A percentile compares a stretch with the other conserved stretches of the same genome.
These are phyloP conservation scores for Zalaria sp. DNA, from an alignment of 2,329 filamentous ascomycete genomes.

Conservation along the genomic window DNA sequence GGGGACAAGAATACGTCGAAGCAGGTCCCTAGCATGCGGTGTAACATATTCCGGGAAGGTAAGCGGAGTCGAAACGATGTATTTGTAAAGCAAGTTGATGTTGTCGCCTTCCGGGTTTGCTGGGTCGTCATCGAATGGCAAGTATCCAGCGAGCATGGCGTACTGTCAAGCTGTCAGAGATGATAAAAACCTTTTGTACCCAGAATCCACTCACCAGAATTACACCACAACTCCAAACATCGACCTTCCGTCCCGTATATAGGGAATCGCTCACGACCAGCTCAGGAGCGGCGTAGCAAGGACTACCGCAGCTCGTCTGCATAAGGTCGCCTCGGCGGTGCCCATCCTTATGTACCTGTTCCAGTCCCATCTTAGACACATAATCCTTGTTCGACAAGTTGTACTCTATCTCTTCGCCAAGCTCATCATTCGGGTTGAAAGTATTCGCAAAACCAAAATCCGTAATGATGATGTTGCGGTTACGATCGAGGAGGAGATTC, in stretches of 20 bases:
- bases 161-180: slow-evolving; percentile 47
- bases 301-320: slow-evolving; percentile 97
- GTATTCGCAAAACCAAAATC: slow-evolving; percentile 99
- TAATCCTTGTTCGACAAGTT: slow-evolving; percentile 77
- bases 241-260: slow-evolving; percentile 94
- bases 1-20: slow-evolving; percentile 85
- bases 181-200: slow-evolving; percentile 5
- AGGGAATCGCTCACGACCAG: slow-evolving; percentile 93
- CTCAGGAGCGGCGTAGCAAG: slow-evolving; percentile 93
- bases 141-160: slow-evolving; percentile 93
- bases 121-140: slow-evolving; percentile 95
- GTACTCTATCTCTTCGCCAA: slow-evolving; percentile 80
- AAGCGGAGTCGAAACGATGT: slow-evolving; percentile 91
- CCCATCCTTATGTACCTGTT: slow-evolving; percentile 53
- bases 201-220: slow-evolving; percentile 60
- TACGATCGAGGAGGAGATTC: slow-evolving; percentile 85
- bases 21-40: slow-evolving; percentile 81
- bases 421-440: slow-evolving; percentile 77
- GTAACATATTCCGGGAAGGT: slow-evolving; percentile 99
- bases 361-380: slow-evolving; percentile 74
- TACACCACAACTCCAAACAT: slow-evolving; percentile 98
- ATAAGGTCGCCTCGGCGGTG: slow-evolving; percentile 83
- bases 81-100: slow-evolving; percentile 97
- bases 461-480: slow-evolving; percentile 98
- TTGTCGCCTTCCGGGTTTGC: slow-evolving; percentile 98